Evolutionary conservation across 2,329 filamentous ascomycete species (phyloP).

Genomic region (Magnaporthiopsis poae): DNA sequence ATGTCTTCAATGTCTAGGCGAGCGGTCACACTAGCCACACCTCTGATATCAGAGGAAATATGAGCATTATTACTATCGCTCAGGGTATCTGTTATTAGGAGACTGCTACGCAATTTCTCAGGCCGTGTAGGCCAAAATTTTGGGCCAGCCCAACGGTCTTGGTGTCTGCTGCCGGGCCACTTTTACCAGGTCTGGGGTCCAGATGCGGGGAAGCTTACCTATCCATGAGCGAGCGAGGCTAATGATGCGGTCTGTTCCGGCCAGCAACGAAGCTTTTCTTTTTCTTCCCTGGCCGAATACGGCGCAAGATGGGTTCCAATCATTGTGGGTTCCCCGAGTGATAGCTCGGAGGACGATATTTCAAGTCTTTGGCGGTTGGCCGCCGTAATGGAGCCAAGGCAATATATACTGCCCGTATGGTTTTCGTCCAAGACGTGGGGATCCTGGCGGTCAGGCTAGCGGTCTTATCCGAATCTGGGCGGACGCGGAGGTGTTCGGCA

Average conservation of each 20-base stretch:
- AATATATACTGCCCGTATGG: not conserved
- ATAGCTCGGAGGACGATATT: not conserved
- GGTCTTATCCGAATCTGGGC: not conserved
- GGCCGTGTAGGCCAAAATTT: not conserved
- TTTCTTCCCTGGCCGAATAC: not conserved
- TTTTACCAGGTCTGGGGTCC: not conserved
- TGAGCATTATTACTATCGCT: not conserved
- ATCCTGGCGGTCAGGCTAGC: not conserved
- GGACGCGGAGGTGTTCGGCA: not conserved
- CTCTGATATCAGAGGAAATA: not conserved
- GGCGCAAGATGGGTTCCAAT: not conserved
- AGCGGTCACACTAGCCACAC: not conserved
- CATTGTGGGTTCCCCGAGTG: not conserved
- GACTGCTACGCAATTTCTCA: not conserved
- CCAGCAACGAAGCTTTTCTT: not conserved
- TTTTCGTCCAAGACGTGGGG: not conserved
- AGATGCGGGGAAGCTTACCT: not conserved
- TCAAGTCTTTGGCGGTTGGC: not conserved
- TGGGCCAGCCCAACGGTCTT: not conserved
- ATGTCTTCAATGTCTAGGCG: not conserved
- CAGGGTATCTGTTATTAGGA: not conserved
- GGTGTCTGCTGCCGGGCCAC: not conserved
- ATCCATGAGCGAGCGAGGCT: not conserved
- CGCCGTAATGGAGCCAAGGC: not conserved
- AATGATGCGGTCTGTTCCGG: not conserved